Conservation (phyloP, 768 basidiomycete species). For the Pleurotus pulmonarius region DNA sequence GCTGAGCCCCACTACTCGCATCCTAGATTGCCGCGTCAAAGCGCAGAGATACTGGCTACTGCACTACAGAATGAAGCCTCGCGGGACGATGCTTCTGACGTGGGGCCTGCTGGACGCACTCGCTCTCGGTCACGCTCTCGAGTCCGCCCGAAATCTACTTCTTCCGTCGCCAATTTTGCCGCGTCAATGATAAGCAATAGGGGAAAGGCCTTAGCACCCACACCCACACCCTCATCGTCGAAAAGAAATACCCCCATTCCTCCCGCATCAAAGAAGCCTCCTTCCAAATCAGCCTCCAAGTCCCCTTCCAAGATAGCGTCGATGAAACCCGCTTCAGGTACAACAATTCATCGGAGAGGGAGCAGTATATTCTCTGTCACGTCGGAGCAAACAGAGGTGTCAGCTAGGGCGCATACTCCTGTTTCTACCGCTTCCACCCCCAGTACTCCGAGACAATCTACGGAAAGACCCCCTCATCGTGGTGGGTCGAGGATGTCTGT, state of each 20-base stretch:
- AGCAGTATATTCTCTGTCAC: background rate
- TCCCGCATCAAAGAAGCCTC: background rate
- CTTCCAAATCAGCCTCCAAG: background rate
- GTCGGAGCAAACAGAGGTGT: background rate
- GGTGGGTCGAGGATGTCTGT: background rate
- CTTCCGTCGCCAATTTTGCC: background rate
- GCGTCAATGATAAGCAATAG: background rate
- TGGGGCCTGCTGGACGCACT: background rate
- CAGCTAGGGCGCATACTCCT: background rate
- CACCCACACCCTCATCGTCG: background rate
- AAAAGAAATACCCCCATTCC: no score
- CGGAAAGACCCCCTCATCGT: background rate
- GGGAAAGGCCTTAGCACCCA: background rate
- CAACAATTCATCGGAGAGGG: background rate
- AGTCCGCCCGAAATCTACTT: background rate
- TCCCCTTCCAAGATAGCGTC: no score
- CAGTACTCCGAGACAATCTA: background rate
- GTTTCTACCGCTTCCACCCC: background rate
- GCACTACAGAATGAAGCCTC: no score
- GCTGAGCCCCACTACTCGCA: no score
- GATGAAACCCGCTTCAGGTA: no score
- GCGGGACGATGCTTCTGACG: background rate
- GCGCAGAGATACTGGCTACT: no score
- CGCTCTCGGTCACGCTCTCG: conserved; percentile 5
- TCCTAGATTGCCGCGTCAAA: no score